These are phyloP conservation scores for Boletus mariae DNA, from an alignment of 1,284 basidiomycete species.

Conservation along the genomic window DNA sequence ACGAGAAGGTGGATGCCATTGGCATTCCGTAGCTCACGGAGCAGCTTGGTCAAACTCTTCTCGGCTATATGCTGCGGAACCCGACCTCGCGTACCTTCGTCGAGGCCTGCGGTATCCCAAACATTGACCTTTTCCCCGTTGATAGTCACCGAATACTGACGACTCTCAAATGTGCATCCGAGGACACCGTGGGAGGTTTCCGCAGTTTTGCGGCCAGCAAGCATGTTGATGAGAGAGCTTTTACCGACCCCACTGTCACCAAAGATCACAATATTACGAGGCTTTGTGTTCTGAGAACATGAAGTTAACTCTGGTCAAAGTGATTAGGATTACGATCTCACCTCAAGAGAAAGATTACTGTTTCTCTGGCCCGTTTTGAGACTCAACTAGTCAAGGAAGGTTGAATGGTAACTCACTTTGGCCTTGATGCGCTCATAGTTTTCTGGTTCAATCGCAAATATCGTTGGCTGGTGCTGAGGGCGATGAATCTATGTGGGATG, in stretches of 20 bases:
- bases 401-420: constrained; percentile 10
- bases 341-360: constrained; percentile 5
- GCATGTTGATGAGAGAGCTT: constrained; percentile 32
- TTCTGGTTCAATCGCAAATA: constrained; percentile 12
- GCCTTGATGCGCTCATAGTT: background rate
- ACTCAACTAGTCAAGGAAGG: background rate
- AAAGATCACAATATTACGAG: constrained; percentile 28
- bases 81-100: constrained; percentile 27
- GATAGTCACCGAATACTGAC: constrained; percentile 16
- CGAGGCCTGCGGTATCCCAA: constrained; percentile 32
- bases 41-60: constrained; percentile 22
- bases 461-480: constrained; percentile 10
- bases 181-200: constrained; percentile 26
- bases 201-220: constrained; percentile 24
- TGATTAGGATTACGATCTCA: constrained; percentile 4
- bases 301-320: background rate
- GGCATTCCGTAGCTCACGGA: constrained; percentile 24
- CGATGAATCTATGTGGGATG: constrained; percentile 2
- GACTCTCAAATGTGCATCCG: constrained; percentile 30
- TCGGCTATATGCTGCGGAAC: constrained; percentile 24
- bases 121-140: constrained; percentile 20
- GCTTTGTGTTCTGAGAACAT: constrained; percentile 1
- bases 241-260: constrained; percentile 35
- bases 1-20: too few relatives aligned
- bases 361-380: constrained; percentile 3